Percentiles rank a stretch among this genome's conserved stretches.
These are phyloP conservation scores for Metschnikowia orientalis DNA, from an alignment of 805 yeast species.

Conservation along the genomic window DNA sequence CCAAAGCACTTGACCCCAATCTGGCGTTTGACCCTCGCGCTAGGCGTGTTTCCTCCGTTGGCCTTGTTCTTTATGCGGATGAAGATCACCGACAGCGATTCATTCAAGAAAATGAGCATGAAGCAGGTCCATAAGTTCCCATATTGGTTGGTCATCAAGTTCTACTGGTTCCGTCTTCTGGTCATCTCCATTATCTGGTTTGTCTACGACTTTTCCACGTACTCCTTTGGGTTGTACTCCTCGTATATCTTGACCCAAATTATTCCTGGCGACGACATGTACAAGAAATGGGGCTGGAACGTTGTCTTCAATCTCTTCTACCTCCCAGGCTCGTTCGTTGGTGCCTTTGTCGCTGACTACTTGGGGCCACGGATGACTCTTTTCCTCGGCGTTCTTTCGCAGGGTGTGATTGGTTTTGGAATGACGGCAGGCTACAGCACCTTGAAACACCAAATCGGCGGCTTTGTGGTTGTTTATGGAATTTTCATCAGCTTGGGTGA, in stretches of 20 bases:
- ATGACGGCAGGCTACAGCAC: constrained; percentile 69
- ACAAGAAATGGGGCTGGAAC: constrained; percentile 86
- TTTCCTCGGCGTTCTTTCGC: constrained; percentile 61
- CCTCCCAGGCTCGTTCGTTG: constrained; percentile 83
- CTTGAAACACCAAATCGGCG: constrained; percentile 62
- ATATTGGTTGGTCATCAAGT: constrained; percentile 62
- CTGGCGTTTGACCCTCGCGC: constrained; percentile 88
- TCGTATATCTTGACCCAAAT: constrained; percentile 59
- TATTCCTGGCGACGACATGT: constrained; percentile 57
- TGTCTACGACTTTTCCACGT: constrained; percentile 81
- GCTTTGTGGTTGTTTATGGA: constrained; percentile 83
- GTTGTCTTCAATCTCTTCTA: constrained; percentile 83
- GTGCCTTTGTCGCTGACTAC: constrained; percentile 82
- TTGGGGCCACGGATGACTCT: constrained; percentile 87
- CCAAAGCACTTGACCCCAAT: constrained; percentile 68
- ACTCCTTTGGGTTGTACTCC: constrained; percentile 84
- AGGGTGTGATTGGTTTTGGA: constrained; percentile 74
- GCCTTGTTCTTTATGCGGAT: constrained; percentile 73
- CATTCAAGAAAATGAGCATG: constrained; percentile 67
- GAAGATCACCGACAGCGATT: constrained; percentile 67
- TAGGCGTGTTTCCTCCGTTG: constrained; percentile 87
- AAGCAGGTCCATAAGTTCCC: constrained; percentile 58
- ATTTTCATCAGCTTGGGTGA: constrained; percentile 85
- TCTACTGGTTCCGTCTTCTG: constrained; percentile 75
- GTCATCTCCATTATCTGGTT: constrained; percentile 83